Base-by-base conservation (phyloP, 2,329 filamentous ascomycete species). In the Aspergillus fructus region DNA sequence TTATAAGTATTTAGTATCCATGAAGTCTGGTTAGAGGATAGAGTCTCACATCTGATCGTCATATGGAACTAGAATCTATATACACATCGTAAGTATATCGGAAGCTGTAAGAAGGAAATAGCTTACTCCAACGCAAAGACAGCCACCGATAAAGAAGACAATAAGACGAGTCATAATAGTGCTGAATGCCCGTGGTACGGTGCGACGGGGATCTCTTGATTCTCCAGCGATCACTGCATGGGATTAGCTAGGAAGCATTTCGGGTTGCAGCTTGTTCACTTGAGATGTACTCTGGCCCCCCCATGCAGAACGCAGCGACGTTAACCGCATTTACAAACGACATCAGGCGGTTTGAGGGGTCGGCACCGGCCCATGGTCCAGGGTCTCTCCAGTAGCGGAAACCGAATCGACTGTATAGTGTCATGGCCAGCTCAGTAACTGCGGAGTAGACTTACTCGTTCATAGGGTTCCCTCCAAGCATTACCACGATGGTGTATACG, bases 201-300 rank as follows among this genome's bases (percentile, higher is more conserved):
- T 53, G 11, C 43, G 51, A 2, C 34, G 43, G 8, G 51, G 51
- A n/a, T 53, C 51, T 30, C 23, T 47, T 6, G 51, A 27, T 19
- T 53, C 42, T 40, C 43, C 42, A 23, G 42, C 51, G 39, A 53
- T 53, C 51, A 47, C 49, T 51, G 12, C n/a, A 34, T 11, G 5
- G 2, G 0, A 12, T 51, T 33, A 51, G 49, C 8, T 2, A 12
- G 13, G 11, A 5, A 13, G 4, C 49, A 4, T 33, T n/a, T 3
- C n/a, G 33, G 3, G 15, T 30, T 9, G 11, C 5, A 9, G 19
- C 13, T 33, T 4, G 46, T 33, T 24, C 5, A 53, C 50, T 53
- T 11, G 50, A 46, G 19, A 53, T 53, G 15, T 53, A 53, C 41
- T 53, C 50, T n/a, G 50, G 50, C 41, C 50, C 50, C 39, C 50